Percentiles rank a stretch among this genome's conserved stretches.
These are phyloP conservation scores for Chalciporus pseudorubinellus DNA, from an alignment of 768 basidiomycete species.

Conservation along the genomic window DNA sequence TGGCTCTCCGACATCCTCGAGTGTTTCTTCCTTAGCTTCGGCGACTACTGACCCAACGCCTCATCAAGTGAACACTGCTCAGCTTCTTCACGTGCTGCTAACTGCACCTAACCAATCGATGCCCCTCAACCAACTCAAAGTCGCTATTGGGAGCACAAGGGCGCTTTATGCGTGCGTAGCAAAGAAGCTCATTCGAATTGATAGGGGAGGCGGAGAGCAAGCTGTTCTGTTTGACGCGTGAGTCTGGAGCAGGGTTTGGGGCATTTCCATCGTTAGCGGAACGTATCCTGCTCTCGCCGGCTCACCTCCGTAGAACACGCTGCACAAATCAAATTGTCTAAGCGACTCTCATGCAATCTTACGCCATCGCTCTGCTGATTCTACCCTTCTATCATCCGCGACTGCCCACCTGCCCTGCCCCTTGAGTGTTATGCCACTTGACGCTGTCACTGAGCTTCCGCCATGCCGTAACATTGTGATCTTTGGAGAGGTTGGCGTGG, in stretches of 20 bases:
- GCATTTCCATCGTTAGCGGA: not conserved
- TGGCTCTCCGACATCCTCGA: slow-evolving; percentile 56
- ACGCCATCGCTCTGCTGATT: not conserved
- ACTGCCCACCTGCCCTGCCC: not conserved
- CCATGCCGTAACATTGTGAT: not conserved
- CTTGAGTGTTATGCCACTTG: not conserved
- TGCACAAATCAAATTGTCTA: not conserved
- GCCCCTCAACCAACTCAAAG: slow-evolving; percentile 62
- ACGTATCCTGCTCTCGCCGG: not conserved
- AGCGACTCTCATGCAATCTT: not conserved
- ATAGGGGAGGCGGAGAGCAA: slow-evolving; percentile 72
- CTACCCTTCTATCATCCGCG: not conserved
- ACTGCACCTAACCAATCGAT: slow-evolving; percentile 53
- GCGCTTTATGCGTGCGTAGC: slow-evolving; percentile 79
- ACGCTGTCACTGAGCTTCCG: not conserved
- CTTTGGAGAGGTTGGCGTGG: not conserved
- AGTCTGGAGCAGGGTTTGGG: not conserved
- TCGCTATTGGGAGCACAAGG: slow-evolving; percentile 54
- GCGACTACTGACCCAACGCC: slow-evolving; percentile 45
- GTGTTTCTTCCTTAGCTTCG: slow-evolving; percentile 45
- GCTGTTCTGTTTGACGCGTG: slow-evolving; percentile 65
- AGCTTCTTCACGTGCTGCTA: slow-evolving; percentile 60
- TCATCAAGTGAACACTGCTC: slow-evolving; percentile 71
- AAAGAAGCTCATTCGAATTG: slow-evolving; percentile 74
- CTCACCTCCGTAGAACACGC: not conserved